Base-by-base conservation (phyloP, 352 stramenopile species). In the Globisporangium megalacanthum region DNA sequence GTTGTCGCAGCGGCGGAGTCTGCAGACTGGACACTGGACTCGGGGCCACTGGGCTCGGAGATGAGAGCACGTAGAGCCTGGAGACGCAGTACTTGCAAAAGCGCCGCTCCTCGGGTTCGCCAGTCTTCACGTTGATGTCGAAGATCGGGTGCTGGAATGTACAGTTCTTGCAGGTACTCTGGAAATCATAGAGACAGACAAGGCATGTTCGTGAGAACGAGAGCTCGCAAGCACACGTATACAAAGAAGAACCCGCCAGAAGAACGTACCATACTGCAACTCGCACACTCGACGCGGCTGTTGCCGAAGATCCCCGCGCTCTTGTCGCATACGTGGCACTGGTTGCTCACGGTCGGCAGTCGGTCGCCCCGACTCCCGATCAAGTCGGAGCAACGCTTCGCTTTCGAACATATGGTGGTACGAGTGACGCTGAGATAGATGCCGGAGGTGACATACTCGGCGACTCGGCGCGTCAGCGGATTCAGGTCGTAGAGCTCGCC, bases 131-230 rank as follows among this genome's bases (percentile, higher is more conserved):
- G 36, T 62, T 49, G 39, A 56, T 37, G 14, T 62, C 22, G 29
- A 62, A 62, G 9, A 44, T n/a, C 14, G 47, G 14, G 8, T 29
- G 56, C 15, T n/a, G 22, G 35, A 11, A 47, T 11, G 48, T 39
- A 55, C 72, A 80, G 37, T 61, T 49, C 54, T 68, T 71, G 59
- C 72, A 80, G 10, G 70, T 59, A 31, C 48, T 75, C 63, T 80
- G 25, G 25, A 29, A 29, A 29, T 29, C 25, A 29, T 29, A 29
- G 25, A 29, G 25, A 29, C 25, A 29, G 25, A n/a, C 25, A 29
- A 4, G 25, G 1, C 25, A 29, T 29, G 25, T 29, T 29, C 25
- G 25, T 29, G 25, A 29, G 25, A 29, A 4, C 1, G 25, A 29
- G 25, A 29, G 25, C 25, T 29, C 25, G 25, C 25, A 29, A 1